Evolutionary conservation across 2,329 filamentous ascomycete species (phyloP).

Genomic region (Ophiostoma piceae): DNA sequence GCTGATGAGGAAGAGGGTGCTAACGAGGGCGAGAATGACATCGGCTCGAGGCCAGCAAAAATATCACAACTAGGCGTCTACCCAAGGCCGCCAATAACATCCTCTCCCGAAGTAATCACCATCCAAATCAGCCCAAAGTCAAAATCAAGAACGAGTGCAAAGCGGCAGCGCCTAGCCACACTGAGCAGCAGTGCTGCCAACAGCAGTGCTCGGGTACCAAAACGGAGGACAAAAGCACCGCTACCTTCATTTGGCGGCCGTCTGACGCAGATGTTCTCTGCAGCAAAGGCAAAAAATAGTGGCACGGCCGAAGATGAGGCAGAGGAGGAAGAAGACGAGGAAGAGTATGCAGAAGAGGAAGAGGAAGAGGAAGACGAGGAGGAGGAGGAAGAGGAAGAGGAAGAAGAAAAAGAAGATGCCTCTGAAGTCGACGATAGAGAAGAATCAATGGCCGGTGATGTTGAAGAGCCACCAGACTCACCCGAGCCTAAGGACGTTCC

Average conservation of each 20-base stretch:
- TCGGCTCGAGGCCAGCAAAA: neutral
- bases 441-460: neutral
- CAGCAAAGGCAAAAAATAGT: conserved; percentile 9
- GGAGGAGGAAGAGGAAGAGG: conserved; percentile 27
- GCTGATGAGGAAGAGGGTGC: neutral
- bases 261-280: conserved; percentile 30
- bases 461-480: neutral
- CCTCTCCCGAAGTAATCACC: neutral
- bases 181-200: conserved; percentile 18
- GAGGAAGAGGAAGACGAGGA: conserved; percentile 10
- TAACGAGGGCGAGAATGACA: neutral
- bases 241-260: conserved; percentile 28
- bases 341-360: conserved; percentile 9
- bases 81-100: neutral
- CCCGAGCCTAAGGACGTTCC: neutral
- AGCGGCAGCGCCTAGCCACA: conserved; percentile 3
- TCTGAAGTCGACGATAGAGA: neutral
- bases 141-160: neutral
- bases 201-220: neutral
- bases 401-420: neutral
- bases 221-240: conserved; percentile 18
- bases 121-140: neutral
- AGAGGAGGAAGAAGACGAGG: neutral
- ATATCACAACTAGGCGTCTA: neutral
- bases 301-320: too few relatives aligned